These are phyloP conservation scores for Fusarium haematococcum DNA, from an alignment of 2,329 filamentous ascomycete genomes.

Conservation along the genomic window DNA sequence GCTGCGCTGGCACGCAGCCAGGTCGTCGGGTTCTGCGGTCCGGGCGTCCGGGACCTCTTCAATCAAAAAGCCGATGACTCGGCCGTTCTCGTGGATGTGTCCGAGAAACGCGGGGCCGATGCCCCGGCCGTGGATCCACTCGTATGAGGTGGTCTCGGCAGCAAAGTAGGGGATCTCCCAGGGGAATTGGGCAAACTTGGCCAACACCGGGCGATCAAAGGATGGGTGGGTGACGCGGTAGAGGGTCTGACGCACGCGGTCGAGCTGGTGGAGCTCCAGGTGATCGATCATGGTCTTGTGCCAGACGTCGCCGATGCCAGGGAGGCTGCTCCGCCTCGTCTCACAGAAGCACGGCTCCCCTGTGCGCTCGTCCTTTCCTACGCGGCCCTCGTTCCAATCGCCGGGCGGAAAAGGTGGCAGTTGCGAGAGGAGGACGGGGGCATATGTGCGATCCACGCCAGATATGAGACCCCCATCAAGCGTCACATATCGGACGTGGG, in stretches of 20 bases:
- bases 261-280: constrained; percentile 45
- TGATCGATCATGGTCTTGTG: constrained; percentile 50
- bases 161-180: constrained; percentile 49
- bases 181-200: constrained; percentile 45
- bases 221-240: constrained; percentile 41
- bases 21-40: constrained; percentile 44
- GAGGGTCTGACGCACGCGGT: constrained; percentile 44
- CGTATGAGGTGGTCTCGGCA: constrained; percentile 47
- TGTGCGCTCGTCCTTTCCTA: constrained; percentile 42
- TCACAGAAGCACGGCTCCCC: constrained; percentile 45
- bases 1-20: constrained; percentile 44
- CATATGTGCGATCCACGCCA: constrained; percentile 49
- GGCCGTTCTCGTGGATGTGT: constrained; percentile 47
- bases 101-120: constrained; percentile 48
- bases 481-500: constrained; percentile 55
- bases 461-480: constrained; percentile 50
- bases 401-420: constrained; percentile 54
- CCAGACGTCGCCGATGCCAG: constrained; percentile 50
- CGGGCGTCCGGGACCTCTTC: constrained; percentile 41
- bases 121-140: constrained; percentile 44
- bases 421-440: constrained; percentile 45
- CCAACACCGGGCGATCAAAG: constrained; percentile 38
- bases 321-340: constrained; percentile 41
- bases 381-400: constrained; percentile 55
- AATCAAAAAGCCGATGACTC: constrained; percentile 47